Evolutionary conservation across 495 filamentous ascomycete species (phyloP), one percentile per base, ranked within the genome.

Genomic region (Oidiodendron maius): DNA sequence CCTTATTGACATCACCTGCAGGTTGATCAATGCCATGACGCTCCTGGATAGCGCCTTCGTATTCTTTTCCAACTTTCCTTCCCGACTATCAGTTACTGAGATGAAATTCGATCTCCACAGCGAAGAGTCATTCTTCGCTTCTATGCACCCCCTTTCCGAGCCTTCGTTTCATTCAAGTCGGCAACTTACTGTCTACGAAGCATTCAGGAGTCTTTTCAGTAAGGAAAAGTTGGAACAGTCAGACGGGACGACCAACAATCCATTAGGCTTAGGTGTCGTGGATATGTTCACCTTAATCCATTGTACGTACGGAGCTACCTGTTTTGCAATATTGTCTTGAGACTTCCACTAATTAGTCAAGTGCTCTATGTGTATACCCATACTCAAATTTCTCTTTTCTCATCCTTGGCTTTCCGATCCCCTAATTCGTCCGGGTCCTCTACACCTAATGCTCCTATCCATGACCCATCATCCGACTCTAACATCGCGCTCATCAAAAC

Each of bases 261-360:
- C 46, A 20, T 20, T 54, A 26, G 46, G 46, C 4, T 41, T 54
- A 15, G 50, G 46, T 45, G 45, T 46, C 17, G 34, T 44, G 32
- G 51, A 54, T 46, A 54, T 54, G 51, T 54, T 54, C 34, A 40
- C 50, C 8, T 30, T 54, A 18, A 44, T 54, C 16, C 51, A 54
- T 43, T 12, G 51, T 54, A 37, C 21, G 40, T 41, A 23, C 11
- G n/a, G n/a, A n/a, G n/a, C n/a, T n/a, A n/a, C n/a, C n/a, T n/a
- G n/a, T n/a, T n/a, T n/a, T 37, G 16, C 2, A 10, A 37, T 37
- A 3, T 8, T 22, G 23, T 6, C 24, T 24, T 6, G 25, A 21
- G 22, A 21, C n/a, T 17, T 8, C 25, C 10, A 22, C 13, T 11
- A 22, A 21, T 17, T 8, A 23, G 13, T 5, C 34, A 6, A 54